Conservation (phyloP, 106 monocot species). For the Platanthera guangdongensis region DNA sequence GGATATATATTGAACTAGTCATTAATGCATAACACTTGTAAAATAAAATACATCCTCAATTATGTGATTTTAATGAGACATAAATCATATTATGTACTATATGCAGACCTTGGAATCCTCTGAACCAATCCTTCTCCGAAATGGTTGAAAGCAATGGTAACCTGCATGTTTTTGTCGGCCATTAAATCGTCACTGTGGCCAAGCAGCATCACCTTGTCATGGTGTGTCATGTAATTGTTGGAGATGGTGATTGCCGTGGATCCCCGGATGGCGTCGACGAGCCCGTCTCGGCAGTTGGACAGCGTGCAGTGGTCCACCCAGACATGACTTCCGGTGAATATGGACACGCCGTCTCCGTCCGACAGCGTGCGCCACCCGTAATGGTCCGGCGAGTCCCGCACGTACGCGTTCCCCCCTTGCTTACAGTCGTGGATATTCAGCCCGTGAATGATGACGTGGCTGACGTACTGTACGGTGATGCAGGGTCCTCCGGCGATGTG, state of each 20-base stretch:
- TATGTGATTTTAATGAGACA: neutral
- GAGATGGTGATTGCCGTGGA: conserved; percentile 19
- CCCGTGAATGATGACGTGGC: conserved; percentile 18
- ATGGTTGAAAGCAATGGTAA: conserved; percentile 14
- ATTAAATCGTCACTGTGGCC: conserved; percentile 15
- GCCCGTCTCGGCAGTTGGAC: conserved; percentile 14
- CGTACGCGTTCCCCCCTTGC: conserved; percentile 13
- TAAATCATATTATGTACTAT: neutral
- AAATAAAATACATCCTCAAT: too few relatives aligned
- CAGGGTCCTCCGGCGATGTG: conserved; percentile 15
- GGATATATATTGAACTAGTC: too few relatives aligned
- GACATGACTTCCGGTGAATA: conserved; percentile 10
- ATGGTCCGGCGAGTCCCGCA: conserved; percentile 10
- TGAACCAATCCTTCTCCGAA: conserved; percentile 10
- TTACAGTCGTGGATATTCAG: conserved; percentile 13
- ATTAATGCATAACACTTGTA: too few relatives aligned
- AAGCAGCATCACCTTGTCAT: conserved; percentile 19
- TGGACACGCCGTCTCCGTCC: conserved; percentile 18
- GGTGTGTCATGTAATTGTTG: conserved; percentile 16
- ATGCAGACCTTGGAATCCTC: conserved; percentile 12
- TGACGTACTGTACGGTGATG: conserved; percentile 19
- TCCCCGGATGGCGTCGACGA: conserved; percentile 7
- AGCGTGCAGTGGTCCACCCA: conserved; percentile 20
- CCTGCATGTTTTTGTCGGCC: conserved; percentile 17
- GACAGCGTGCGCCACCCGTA: conserved; percentile 18